These are phyloP conservation scores for Wickerhamiella parazyma DNA, from an alignment of 805 yeast species.

Conservation along the genomic window DNA sequence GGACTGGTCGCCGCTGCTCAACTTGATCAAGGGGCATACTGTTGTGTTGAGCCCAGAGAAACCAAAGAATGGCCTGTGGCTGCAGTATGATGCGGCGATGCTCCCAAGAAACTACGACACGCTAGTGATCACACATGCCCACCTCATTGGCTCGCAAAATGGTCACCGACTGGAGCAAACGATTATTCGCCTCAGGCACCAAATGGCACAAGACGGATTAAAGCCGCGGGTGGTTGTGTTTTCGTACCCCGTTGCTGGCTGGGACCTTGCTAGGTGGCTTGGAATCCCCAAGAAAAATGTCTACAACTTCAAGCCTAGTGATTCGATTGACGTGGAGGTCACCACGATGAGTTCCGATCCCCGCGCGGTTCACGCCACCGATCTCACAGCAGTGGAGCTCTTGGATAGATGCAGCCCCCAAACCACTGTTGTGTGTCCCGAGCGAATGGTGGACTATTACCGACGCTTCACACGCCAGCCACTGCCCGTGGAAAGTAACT, in stretches of 20 bases:
- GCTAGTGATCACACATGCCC: constrained; percentile 49
- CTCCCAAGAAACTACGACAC: constrained; percentile 42
- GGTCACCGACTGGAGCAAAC: constrained; percentile 60
- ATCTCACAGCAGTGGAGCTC: constrained; percentile 48
- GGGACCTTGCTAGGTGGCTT: constrained; percentile 77
- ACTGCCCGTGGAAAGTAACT: constrained; percentile 70
- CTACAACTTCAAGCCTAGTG: constrained; percentile 56
- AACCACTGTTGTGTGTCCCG: background rate
- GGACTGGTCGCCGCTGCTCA: background rate
- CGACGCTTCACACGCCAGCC: constrained; percentile 58
- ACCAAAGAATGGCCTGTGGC: constrained; percentile 35
- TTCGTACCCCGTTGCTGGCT: constrained; percentile 54
- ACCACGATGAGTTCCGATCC: background rate
- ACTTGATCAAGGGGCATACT: background rate
- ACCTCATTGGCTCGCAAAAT: constrained; percentile 42
- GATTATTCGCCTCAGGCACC: constrained; percentile 57
- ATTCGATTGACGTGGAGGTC: constrained; percentile 28
- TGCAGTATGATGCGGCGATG: constrained; percentile 42
- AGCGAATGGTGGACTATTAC: constrained; percentile 39
- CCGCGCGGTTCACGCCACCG: constrained; percentile 25
- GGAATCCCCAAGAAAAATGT: constrained; percentile 48
- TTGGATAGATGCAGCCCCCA: constrained; percentile 12
- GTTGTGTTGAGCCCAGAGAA: background rate
- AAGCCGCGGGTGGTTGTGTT: constrained; percentile 54
- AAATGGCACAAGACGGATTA: constrained; percentile 50